phyloP scores from a whole-genome alignment of 345 rosid species.

The Geranium rotundifolium region DNA sequence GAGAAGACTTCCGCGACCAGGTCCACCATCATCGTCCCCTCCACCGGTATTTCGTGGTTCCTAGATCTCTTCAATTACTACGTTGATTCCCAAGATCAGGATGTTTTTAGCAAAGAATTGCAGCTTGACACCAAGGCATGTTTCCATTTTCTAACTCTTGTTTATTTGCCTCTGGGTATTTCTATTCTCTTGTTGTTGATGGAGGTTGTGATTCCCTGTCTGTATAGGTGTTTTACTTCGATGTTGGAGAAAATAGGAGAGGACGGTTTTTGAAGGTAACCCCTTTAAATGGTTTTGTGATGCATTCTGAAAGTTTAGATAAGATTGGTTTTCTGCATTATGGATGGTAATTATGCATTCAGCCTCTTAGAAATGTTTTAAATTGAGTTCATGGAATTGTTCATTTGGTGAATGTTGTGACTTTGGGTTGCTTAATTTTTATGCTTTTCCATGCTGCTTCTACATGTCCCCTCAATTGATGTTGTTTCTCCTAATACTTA shows the following conservation, averaged over 20 bases:
- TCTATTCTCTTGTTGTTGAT: not conserved
- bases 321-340: not conserved
- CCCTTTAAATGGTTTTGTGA: not conserved
- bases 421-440: no score
- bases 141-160: not conserved
- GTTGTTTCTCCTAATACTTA: no score
- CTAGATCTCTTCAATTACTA: slow-evolving; percentile 95
- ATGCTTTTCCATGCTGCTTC: no score
- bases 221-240: slow-evolving; percentile 79
- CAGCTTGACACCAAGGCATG: slow-evolving; percentile 86
- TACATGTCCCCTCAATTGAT: no score
- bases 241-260: slow-evolving; percentile 89
- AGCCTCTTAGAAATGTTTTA: no score
- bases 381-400: no score
- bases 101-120: slow-evolving; percentile 85
- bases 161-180: not conserved
- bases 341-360: not conserved
- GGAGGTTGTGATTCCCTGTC: not conserved
- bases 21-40: slow-evolving; percentile 97
- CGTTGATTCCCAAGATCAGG: slow-evolving; percentile 79
- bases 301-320: not conserved
- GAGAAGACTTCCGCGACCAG: slow-evolving; percentile 97
- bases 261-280: slow-evolving; percentile 91
- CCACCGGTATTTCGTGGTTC: slow-evolving; percentile 95
- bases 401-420: no score